Percentiles rank a stretch among this genome's conserved stretches.
phyloP scores from a whole-genome alignment of 768 basidiomycete genomes.

The Rhodotorula sphaerocarpa region DNA sequence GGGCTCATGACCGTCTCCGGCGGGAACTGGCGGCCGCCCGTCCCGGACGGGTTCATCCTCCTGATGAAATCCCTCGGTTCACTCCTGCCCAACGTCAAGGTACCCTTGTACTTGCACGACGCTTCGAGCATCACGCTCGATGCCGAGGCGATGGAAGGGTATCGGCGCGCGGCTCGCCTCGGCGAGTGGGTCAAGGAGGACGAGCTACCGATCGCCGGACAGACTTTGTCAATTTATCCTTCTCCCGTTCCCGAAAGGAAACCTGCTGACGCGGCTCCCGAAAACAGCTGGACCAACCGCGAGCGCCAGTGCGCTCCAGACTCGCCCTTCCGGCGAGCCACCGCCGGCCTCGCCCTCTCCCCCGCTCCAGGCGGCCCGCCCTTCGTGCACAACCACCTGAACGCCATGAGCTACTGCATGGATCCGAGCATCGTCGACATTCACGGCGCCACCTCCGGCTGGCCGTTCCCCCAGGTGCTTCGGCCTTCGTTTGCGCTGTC shows the following conservation, averaged over 20 bases:
- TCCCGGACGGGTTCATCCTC: conserved; percentile 14
- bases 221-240: background rate
- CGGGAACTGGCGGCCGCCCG: conserved; percentile 1
- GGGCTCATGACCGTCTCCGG: background rate
- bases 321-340: background rate
- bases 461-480: background rate
- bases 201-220: conserved; percentile 2
- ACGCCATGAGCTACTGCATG: conserved; percentile 9
- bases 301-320: conserved; percentile 9
- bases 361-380: background rate
- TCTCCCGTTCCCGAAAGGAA: too few relatives aligned
- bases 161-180: background rate
- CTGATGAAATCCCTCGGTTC: conserved; percentile 25
- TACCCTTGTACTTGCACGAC: conserved; percentile 26
- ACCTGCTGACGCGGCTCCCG: too few relatives aligned
- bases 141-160: background rate
- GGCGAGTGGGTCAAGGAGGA: conserved; percentile 2
- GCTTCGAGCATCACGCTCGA: background rate
- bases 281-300: conserved; percentile 3
- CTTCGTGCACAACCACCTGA: conserved; percentile 4
- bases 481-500: conserved; percentile 8
- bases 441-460: background rate
- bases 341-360: background rate
- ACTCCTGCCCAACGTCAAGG: conserved; percentile 33
- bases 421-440: background rate